phyloP scores from a whole-genome alignment of 345 rosid genomes.

The Corchorus olitorius region DNA sequence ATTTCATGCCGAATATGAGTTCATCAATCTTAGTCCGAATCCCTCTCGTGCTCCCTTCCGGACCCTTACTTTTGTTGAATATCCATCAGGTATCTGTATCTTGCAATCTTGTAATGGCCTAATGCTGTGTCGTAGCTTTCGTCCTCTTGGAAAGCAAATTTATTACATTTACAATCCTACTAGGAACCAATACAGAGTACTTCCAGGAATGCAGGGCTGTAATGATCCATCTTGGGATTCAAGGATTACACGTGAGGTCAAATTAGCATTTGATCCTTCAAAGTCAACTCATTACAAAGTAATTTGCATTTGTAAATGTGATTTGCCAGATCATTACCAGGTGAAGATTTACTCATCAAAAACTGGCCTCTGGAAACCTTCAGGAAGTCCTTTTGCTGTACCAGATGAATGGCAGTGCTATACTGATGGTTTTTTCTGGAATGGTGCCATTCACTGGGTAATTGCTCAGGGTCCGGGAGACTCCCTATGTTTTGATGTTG shows the following conservation, averaged over 20 bases:
- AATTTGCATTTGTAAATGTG: slow-evolving; percentile 23
- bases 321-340: neutral
- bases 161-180: slow-evolving; percentile 47
- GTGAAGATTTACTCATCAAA: slow-evolving; percentile 35
- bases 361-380: slow-evolving; percentile 36
- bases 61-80: slow-evolving; percentile 27
- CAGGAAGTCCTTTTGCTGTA: slow-evolving; percentile 14
- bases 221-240: too few species aligned
- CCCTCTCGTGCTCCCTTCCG: slow-evolving; percentile 23
- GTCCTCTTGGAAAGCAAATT: neutral
- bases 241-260: too few species aligned
- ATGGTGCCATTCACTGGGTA: slow-evolving; percentile 41
- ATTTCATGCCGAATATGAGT: slow-evolving; percentile 3
- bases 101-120: slow-evolving; percentile 53
- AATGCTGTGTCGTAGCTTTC: slow-evolving; percentile 36
- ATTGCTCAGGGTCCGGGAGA: neutral
- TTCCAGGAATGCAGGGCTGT: slow-evolving; percentile 13
- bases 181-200: slow-evolving; percentile 32
- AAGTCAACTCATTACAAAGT: slow-evolving; percentile 46
- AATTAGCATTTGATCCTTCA: slow-evolving; percentile 46
- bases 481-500: slow-evolving; percentile 32
- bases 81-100: slow-evolving; percentile 27
- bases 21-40: slow-evolving; percentile 21
- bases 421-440: slow-evolving; percentile 28
- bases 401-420: neutral